Percentiles rank a stretch among this genome's conserved stretches.
Evolutionary conservation across 2,329 filamentous ascomycete species (phyloP).

Genomic region (Akanthomyces lecanii): DNA sequence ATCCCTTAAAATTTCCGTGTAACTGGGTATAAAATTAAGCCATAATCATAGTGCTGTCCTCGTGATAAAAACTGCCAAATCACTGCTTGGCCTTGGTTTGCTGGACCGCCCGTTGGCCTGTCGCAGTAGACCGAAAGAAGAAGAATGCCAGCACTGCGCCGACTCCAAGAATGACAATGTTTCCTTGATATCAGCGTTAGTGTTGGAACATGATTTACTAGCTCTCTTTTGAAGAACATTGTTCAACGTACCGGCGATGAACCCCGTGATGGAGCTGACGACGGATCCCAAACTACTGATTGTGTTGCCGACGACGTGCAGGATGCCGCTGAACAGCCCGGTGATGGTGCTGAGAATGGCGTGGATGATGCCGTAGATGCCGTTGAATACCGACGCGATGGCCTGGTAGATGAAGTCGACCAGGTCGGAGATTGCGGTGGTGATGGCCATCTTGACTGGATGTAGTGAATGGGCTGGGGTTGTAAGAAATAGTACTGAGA

Average conservation of each 20-base stretch:
- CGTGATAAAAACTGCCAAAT: not conserved
- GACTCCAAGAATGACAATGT: not conserved
- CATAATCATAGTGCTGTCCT: not conserved
- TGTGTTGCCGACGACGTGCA: not conserved
- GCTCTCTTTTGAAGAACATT: not conserved
- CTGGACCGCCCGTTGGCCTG: constrained; percentile 2
- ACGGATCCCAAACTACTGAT: constrained; percentile 3
- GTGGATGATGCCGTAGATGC: constrained; percentile 2
- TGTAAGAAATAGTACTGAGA: not conserved
- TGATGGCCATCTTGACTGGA: not conserved
- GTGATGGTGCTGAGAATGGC: constrained; percentile 1
- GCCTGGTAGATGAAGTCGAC: constrained; percentile 2
- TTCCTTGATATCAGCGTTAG: not conserved
- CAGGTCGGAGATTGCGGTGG: constrained; percentile 7
- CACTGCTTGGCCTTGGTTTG: not conserved
- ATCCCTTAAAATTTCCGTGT: too few species aligned
- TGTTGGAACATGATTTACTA: too few species aligned
- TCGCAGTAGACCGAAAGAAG: constrained; percentile 1
- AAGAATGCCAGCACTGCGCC: constrained; percentile 5
- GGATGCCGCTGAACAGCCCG: not conserved
- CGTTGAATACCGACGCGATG: not conserved
- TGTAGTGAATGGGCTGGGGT: not conserved
- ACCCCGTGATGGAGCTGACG: constrained; percentile 3
- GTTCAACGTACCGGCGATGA: not conserved
- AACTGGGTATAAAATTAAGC: not conserved